These are phyloP conservation scores for Lasiosphaeriaceae sp. DNA, from an alignment of 495 filamentous ascomycete species.

Conservation along the genomic window DNA sequence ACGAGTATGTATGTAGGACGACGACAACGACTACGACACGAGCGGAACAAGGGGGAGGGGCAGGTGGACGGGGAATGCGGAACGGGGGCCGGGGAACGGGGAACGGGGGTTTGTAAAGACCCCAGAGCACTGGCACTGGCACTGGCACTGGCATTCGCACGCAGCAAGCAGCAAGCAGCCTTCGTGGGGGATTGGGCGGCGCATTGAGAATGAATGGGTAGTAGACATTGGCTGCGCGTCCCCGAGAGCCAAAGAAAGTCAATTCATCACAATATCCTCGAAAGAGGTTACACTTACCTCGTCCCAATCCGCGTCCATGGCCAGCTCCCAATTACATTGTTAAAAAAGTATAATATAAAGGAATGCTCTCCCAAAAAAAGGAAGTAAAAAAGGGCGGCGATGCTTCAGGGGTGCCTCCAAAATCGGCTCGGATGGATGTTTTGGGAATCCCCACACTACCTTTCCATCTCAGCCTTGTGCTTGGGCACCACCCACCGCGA, in stretches of 20 bases:
- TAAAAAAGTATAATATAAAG: neutral
- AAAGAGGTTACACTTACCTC: conserved; percentile 40
- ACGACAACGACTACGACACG: neutral
- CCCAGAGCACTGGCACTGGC: too few species aligned
- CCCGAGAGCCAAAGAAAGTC: neutral
- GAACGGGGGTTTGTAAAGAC: too few species aligned
- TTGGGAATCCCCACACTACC: conserved; percentile 4
- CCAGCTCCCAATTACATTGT: conserved; percentile 21
- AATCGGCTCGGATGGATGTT: neutral
- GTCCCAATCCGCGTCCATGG: conserved; percentile 61
- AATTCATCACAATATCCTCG: neutral
- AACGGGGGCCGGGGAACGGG: too few species aligned
- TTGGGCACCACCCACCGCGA: neutral
- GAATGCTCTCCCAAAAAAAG: conserved; percentile 7
- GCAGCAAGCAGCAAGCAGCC: too few species aligned
- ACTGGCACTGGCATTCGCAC: too few species aligned
- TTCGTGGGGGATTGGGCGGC: too few species aligned
- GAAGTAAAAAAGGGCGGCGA: neutral
- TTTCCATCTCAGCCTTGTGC: neutral
- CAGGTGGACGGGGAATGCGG: neutral
- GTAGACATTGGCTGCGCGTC: too few species aligned
- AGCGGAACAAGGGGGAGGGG: neutral
- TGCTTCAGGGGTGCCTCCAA: neutral
- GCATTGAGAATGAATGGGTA: too few species aligned
- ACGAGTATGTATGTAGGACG: neutral